A percentile compares a stretch with the other conserved stretches of the same genome.
Conservation (phyloP, 768 basidiomycete species). For the Lactarius indigo region DNA sequence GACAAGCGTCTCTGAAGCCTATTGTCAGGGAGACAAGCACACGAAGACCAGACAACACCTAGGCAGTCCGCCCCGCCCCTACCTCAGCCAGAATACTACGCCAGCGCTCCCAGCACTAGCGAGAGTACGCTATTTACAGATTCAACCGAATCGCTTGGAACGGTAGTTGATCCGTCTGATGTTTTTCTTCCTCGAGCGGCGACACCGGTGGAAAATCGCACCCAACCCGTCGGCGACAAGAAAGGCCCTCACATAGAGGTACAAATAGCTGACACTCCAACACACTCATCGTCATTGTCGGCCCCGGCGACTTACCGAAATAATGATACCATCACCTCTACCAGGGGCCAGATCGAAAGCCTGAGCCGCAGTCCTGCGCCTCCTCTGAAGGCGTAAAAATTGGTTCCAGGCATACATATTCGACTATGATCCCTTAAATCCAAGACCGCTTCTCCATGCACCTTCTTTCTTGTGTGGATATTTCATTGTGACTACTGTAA, state of each 20-base stretch:
- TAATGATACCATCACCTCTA: neutral
- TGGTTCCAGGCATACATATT: neutral
- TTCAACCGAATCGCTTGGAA: neutral
- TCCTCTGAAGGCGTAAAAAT: neutral
- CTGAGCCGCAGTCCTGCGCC: neutral
- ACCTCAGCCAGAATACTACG: neutral
- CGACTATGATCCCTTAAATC: neutral
- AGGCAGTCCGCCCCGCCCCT: neutral
- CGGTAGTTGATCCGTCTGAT: neutral
- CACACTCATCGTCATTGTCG: neutral
- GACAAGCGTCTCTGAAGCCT: neutral
- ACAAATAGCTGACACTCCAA: neutral
- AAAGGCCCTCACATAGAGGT: neutral
- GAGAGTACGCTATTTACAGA: neutral
- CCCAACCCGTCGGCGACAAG: neutral
- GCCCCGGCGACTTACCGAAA: neutral
- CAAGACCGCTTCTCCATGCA: neutral
- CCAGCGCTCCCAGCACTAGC: neutral
- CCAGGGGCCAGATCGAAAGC: neutral
- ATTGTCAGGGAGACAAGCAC: neutral
- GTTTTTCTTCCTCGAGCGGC: neutral
- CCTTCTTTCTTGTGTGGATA: neutral
- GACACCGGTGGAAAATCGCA: too few relatives aligned
- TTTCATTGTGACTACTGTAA: too few relatives aligned
- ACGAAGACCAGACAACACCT: neutral